Base-by-base conservation (phyloP, 768 basidiomycete genomes). In the Lactarius trivialis region DNA sequence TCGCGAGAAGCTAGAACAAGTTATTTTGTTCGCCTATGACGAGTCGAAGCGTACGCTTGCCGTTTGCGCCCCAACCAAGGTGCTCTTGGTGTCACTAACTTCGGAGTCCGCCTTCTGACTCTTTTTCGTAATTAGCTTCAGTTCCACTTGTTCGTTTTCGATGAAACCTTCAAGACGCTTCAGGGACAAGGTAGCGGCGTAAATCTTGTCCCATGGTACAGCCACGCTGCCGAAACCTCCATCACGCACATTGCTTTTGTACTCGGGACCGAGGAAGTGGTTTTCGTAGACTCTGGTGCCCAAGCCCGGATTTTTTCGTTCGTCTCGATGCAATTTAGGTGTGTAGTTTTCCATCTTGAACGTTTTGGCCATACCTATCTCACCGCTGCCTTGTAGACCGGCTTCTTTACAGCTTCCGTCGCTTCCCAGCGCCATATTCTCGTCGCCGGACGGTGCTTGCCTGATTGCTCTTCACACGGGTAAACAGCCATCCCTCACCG, bases 381-480 rank as follows among this genome's bases (percentile, higher is more conserved):
- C 43, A 19, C 33, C 24, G 36, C 12, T 53, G 19, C 14, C 24
- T 21, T 12, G 6, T 26, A 83, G 83, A 28, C 79, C 81, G 12
- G 78, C 82, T 0, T 72, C 76, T 0, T 65, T 83, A 5, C 70
- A 76, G 17, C 71, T 84, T 7, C 64, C 70, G 0, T 63, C 67
- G 17, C 52, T 69, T 3, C 81, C 81, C 0, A 62, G 55, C 17
- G 69, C 65, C n/a, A 72, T 79, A 19, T 72, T 72, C 67, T 77
- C 82, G 1, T 77, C 83, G 0, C 82, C 83, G 0, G 83, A 85
- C 65, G 82, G 81, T 0, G 74, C 83, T 24, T 84, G 83, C 65
- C 68, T 85, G 21, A 37, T 84, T 26, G 69, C 76, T 3, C 65
- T 74, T 7, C 72, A 76, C 24, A 32, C 64, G 21, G 33, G 61